Base-by-base conservation (phyloP, 2,329 filamentous ascomycete genomes). In the Metarhizium robertsii region DNA sequence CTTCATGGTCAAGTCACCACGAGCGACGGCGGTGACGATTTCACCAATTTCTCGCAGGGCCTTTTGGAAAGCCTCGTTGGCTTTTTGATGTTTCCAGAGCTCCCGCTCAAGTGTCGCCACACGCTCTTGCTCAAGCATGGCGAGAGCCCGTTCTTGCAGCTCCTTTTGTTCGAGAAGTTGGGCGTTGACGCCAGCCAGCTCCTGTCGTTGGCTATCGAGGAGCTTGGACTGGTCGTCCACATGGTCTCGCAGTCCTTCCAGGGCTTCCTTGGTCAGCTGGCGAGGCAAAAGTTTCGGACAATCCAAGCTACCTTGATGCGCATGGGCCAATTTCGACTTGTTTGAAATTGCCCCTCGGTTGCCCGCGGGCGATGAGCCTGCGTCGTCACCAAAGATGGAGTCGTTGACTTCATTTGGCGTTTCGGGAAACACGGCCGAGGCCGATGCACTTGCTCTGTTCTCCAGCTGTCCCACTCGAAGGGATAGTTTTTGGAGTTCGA, bases 11-110 rank as follows among this genome's bases (percentile, higher is more conserved):
- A 97, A 79, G 68, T 97, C 92, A 72, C 92, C 92, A 65, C 90
- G 90, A 56, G 92, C 94, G 62, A 97, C 94, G 59, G 92, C 92
- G 25, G 94, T 96, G 65, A 97, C 90, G 64, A 99, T 97, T 68
- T 92, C 94, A 64, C 94, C 94, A 62, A 99, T 97, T 71, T 99
- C 94, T 61, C 92, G 85, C 38, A 99, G 76, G 11, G 94, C 94
- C 73, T 97, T 97, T 69, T 97, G 92, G 80, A 97, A 99, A 64
- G 94, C 95, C 72, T 96, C 86, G 72, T 99, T 99, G 67, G 95
- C 94, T 73, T 96, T 94, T 69, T 96, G 92, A 67, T 96, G 92
- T 74, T 97, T 97, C 78, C 88, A 91, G 57, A 99, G 79, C 72
- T 99, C 94, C 57, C 92, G 84, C 74, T 97, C 92, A 45, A 97